A percentile compares a stretch with the other conserved stretches of the same genome.
These are phyloP conservation scores for Mycena olivaceomarginata DNA, from an alignment of 768 basidiomycete species.

Conservation along the genomic window DNA sequence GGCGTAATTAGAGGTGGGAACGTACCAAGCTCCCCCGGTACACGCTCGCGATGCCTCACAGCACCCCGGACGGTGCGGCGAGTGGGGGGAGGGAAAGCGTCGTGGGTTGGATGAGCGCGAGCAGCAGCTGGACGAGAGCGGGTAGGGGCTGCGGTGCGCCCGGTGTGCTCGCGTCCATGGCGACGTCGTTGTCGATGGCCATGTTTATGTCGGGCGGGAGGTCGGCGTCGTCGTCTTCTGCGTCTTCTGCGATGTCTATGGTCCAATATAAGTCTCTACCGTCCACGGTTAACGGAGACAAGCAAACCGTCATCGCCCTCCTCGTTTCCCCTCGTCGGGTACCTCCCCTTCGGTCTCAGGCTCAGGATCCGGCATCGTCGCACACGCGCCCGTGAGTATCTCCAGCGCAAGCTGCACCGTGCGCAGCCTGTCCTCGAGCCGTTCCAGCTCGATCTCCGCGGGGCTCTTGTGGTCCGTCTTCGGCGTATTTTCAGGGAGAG, in stretches of 20 bases:
- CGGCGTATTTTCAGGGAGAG: constrained; percentile 79
- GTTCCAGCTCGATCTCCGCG: constrained; percentile 82
- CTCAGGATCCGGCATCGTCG: constrained; percentile 88
- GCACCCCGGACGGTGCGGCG: constrained; percentile 83
- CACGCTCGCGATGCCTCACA: constrained; percentile 91
- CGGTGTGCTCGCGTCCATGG: constrained; percentile 60
- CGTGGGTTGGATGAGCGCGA: constrained; percentile 84
- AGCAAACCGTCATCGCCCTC: constrained; percentile 53
- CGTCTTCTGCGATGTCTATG: constrained; percentile 38
- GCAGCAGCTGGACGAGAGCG: constrained; percentile 79
- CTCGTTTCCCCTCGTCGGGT: constrained; percentile 55
- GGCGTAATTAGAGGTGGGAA: constrained; percentile 19
- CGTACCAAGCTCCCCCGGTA: constrained; percentile 83
- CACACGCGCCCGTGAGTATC: constrained; percentile 91
- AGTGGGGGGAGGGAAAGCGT: constrained; percentile 88
- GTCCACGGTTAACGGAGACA: not conserved
- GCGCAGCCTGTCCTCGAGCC: constrained; percentile 81
- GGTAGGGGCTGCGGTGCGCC: constrained; percentile 66
- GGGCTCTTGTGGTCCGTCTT: constrained; percentile 86
- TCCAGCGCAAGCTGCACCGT: constrained; percentile 91
- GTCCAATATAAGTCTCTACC: constrained; percentile 9
- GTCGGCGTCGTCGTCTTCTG: constrained; percentile 55
- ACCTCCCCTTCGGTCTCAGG: constrained; percentile 56
- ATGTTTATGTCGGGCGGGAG: constrained; percentile 56
- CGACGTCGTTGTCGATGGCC: constrained; percentile 60